Conservation (phyloP, 2,329 filamentous ascomycete species). For the Ceratocystis destructans region DNA sequence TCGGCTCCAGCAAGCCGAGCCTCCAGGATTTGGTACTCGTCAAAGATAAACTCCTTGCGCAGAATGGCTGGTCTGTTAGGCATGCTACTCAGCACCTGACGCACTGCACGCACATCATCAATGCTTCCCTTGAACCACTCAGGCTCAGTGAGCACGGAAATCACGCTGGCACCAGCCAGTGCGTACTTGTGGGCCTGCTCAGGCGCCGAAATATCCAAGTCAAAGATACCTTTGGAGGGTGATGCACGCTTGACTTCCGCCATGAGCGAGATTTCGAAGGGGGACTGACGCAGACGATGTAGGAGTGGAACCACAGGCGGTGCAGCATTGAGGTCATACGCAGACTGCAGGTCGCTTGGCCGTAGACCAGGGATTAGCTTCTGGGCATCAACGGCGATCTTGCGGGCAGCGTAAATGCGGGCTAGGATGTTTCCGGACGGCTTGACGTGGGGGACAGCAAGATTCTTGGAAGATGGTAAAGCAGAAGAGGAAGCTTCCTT, state of each 20-base stretch:
- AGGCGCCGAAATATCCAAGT: constrained; percentile 73
- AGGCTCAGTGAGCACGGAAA: constrained; percentile 95
- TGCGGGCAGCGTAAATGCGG: constrained; percentile 75
- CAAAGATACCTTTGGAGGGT: constrained; percentile 90
- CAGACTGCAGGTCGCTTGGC: constrained; percentile 67
- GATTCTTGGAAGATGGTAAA: constrained; percentile 20
- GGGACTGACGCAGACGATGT: constrained; percentile 62
- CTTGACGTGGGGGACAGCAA: constrained; percentile 38
- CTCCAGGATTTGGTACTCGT: constrained; percentile 96
- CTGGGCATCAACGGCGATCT: constrained; percentile 60
- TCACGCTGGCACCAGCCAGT: constrained; percentile 84
- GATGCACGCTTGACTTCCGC: constrained; percentile 96
- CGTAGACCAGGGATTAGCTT: constrained; percentile 76
- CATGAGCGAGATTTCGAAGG: constrained; percentile 84
- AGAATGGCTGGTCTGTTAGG: constrained; percentile 82
- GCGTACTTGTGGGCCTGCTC: constrained; percentile 86
- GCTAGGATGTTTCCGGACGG: constrained; percentile 62
- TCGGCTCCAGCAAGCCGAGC: constrained; percentile 86
- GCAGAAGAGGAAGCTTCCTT: constrained; percentile 24
- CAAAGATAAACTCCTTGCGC: constrained; percentile 94
- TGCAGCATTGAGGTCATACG: constrained; percentile 71
- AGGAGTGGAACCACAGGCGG: constrained; percentile 74
- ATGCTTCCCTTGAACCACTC: constrained; percentile 99
- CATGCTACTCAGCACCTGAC: constrained; percentile 80
- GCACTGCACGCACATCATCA: constrained; percentile 76